Evolutionary conservation across 2,329 filamentous ascomycete genomes (phyloP).

Genomic region (Hypocrella siamensis): DNA sequence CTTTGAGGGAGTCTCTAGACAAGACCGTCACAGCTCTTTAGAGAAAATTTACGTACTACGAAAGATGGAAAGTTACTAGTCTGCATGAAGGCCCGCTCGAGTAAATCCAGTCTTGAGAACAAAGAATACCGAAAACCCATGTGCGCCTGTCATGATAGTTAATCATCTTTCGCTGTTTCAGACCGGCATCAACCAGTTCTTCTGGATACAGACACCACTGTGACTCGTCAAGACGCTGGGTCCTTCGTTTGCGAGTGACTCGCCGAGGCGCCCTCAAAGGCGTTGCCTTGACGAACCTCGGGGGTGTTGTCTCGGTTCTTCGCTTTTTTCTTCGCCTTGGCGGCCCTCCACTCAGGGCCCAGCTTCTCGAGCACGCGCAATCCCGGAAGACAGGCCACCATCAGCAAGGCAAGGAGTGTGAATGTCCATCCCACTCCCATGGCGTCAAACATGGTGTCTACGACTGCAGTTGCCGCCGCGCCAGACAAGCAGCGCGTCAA

Average conservation of each 20-base stretch:
- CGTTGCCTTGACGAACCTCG: background rate
- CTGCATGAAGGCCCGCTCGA: too few relatives aligned
- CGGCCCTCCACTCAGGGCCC: slow-evolving; percentile 34
- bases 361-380: slow-evolving; percentile 32
- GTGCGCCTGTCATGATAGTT: too few relatives aligned
- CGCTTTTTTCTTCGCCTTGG: slow-evolving; percentile 21
- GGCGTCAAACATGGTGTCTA: slow-evolving; percentile 38
- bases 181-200: too few relatives aligned
- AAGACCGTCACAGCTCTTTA: slow-evolving; percentile 40
- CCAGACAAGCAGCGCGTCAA: slow-evolving; percentile 45
- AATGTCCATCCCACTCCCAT: slow-evolving; percentile 50
- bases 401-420: slow-evolving; percentile 38
- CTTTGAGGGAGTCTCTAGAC: slow-evolving; percentile 53
- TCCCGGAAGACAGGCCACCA: slow-evolving; percentile 29
- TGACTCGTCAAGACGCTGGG: too few relatives aligned
- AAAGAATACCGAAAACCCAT: too few relatives aligned
- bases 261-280: background rate
- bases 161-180: too few relatives aligned
- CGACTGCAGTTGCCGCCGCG: slow-evolving; percentile 41
- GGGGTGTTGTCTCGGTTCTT: background rate
- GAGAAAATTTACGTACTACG: too few relatives aligned
- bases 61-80: too few relatives aligned
- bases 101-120: too few relatives aligned
- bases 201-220: too few relatives aligned
- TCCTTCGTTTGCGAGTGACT: too few relatives aligned